Evolutionary conservation across 2,329 filamentous ascomycete species (phyloP).

Genomic region (Endoconidiophora polonica): DNA sequence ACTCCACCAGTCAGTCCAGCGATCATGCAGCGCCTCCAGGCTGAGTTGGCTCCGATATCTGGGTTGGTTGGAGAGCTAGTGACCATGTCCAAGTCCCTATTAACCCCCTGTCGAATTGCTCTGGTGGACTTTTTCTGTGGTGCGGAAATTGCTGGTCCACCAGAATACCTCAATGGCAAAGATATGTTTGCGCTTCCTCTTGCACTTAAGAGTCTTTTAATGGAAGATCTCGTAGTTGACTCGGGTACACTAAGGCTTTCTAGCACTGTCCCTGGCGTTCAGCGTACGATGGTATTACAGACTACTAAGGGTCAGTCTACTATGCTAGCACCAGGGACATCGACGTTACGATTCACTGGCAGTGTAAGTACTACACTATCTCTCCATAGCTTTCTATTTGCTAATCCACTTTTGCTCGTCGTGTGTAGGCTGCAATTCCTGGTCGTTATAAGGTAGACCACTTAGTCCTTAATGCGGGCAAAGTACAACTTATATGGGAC

Average conservation of each 20-base stretch:
- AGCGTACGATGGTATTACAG: slow-evolving; percentile 18
- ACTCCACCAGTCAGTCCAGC: not conserved
- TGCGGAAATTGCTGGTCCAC: slow-evolving; percentile 48
- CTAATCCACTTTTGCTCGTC: not conserved
- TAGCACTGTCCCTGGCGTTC: slow-evolving; percentile 2
- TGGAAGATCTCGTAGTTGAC: slow-evolving; percentile 8
- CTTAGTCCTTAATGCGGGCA: slow-evolving; percentile 46
- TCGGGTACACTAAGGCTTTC: slow-evolving; percentile 7
- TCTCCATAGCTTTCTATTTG: slow-evolving; percentile 17
- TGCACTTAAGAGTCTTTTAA: slow-evolving; percentile 6
- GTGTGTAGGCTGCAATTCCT: slow-evolving; percentile 40
- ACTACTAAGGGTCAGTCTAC: slow-evolving; percentile 2
- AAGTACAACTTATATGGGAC: slow-evolving; percentile 50
- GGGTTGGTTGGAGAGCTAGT: slow-evolving; percentile 34
- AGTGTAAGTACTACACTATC: slow-evolving; percentile 18
- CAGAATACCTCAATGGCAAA: slow-evolving; percentile 37
- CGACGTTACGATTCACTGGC: slow-evolving; percentile 22
- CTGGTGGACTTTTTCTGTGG: slow-evolving; percentile 59
- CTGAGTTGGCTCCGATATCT: slow-evolving; percentile 25
- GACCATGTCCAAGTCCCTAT: slow-evolving; percentile 26
- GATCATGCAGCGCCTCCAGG: not conserved
- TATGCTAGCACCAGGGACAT: slow-evolving; percentile 34
- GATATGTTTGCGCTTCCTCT: slow-evolving; percentile 17
- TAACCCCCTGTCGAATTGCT: slow-evolving; percentile 47
- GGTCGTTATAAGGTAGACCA: slow-evolving; percentile 63